Evolutionary conservation across 352 stramenopile species (phyloP).

Genomic region (Albugo laibachii): DNA sequence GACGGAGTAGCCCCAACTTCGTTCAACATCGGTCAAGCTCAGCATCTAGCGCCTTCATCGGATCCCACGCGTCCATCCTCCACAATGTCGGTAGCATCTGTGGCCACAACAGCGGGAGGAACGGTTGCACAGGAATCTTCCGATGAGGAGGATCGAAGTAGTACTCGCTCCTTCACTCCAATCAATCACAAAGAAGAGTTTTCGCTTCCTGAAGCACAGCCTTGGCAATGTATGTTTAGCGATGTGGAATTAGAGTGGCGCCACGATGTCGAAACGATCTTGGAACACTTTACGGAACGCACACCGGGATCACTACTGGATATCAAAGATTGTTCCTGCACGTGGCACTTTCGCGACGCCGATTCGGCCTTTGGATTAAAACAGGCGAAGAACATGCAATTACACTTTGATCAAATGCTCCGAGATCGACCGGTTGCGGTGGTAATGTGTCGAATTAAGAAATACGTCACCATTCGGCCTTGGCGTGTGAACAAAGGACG

Average conservation of each 20-base stretch:
- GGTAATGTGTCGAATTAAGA: constrained; percentile 78
- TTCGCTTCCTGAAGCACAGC: constrained; percentile 16
- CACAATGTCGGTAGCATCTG: constrained; percentile 4
- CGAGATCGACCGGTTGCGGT: constrained; percentile 62
- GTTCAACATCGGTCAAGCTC: too few species aligned
- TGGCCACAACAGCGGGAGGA: constrained; percentile 2
- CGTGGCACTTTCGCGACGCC: constrained; percentile 75
- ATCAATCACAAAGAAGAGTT: not conserved
- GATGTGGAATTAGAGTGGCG: constrained; percentile 61
- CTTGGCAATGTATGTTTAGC: constrained; percentile 71
- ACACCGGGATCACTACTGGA: constrained; percentile 73
- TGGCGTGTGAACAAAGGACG: constrained; percentile 77
- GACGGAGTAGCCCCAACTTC: too few species aligned
- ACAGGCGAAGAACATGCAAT: constrained; percentile 75
- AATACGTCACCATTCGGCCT: constrained; percentile 74
- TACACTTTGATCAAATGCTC: constrained; percentile 82
- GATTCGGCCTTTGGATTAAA: constrained; percentile 71
- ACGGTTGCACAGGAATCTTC: not conserved
- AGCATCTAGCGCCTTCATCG: too few species aligned
- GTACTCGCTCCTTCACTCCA: not conserved
- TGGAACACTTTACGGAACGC: constrained; percentile 76
- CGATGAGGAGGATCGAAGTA: not conserved
- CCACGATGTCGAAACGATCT: constrained; percentile 57
- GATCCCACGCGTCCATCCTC: constrained; percentile 1
- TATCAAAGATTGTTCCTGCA: constrained; percentile 72